phyloP scores from a whole-genome alignment of 768 basidiomycete species.

The Fomitopsis pulvina region DNA sequence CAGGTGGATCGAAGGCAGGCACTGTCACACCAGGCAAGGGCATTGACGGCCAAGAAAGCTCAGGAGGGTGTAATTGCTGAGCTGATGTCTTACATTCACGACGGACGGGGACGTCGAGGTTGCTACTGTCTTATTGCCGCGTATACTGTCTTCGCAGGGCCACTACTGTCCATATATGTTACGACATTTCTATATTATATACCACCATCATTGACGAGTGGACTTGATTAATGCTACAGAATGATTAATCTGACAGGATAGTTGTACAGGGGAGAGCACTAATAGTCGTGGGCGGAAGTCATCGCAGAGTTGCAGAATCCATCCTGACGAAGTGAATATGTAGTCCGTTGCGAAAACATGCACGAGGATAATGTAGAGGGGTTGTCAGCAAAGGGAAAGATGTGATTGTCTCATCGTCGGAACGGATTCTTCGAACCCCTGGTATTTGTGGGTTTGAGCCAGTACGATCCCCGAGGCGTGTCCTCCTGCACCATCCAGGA shows the following conservation, averaged over 20 bases:
- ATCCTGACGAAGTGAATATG: not conserved
- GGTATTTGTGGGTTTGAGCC: conserved; percentile 24
- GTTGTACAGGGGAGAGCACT: not conserved
- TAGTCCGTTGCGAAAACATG: no score
- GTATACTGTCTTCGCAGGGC: no score
- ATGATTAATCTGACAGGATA: not conserved
- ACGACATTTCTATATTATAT: not conserved
- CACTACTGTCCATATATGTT: no score
- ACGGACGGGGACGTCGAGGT: no score
- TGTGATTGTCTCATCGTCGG: conserved; percentile 34
- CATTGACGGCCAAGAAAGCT: conserved; percentile 8
- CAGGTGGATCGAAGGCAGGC: conserved; percentile 8
- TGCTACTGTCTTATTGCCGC: no score
- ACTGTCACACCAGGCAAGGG: conserved; percentile 14
- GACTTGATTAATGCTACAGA: not conserved
- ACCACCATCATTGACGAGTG: not conserved
- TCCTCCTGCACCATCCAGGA: conserved; percentile 31
- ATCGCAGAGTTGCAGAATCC: not conserved
- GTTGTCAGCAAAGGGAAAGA: no score
- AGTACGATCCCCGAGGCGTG: conserved; percentile 9
- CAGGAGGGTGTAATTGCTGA: conserved; percentile 16
- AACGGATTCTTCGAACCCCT: conserved; percentile 48
- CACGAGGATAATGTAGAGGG: no score
- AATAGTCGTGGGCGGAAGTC: not conserved
- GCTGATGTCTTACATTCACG: no score